Percentiles rank a stretch among this genome's conserved stretches.
Evolutionary conservation across 441 rosid genomes (phyloP).

Genomic region (Kokia cookei): DNA sequence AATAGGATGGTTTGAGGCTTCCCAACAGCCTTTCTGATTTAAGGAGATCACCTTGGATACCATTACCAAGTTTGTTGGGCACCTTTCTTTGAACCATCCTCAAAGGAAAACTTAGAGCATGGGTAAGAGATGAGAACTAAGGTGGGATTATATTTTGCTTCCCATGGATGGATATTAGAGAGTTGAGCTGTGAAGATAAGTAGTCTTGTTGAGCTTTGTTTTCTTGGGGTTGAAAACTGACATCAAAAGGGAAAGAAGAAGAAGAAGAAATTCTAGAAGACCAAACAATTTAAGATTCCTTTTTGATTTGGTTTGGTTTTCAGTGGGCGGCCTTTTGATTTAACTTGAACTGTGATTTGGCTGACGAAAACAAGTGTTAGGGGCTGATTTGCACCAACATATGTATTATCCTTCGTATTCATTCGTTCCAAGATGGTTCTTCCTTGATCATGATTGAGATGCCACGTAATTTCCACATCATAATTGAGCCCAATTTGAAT

Average conservation of each 20-base stretch:
- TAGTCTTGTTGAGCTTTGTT: background rate
- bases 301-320: background rate
- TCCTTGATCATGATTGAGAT: background rate
- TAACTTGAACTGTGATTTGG: background rate
- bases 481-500: background rate
- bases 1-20: conserved; percentile 33
- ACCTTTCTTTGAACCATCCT: conserved; percentile 78
- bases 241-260: background rate
- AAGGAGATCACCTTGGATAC: conserved; percentile 34
- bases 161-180: conserved; percentile 23
- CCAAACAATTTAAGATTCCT: conserved; percentile 19
- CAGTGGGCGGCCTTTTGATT: conserved; percentile 18
- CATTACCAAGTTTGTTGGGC: conserved; percentile 37
- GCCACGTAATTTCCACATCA: background rate
- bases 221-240: background rate
- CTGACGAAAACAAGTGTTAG: conserved; percentile 14
- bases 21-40: conserved; percentile 42
- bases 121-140: conserved; percentile 5
- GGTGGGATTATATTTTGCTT: conserved; percentile 12
- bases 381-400: conserved; percentile 23
- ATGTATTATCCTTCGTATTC: background rate
- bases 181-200: conserved; percentile 21
- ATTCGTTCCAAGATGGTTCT: background rate
- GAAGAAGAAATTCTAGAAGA: conserved; percentile 3
- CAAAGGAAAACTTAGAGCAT: conserved; percentile 27